Base-by-base conservation (phyloP, 1,284 basidiomycete species). In the Leccinum fallax region DNA sequence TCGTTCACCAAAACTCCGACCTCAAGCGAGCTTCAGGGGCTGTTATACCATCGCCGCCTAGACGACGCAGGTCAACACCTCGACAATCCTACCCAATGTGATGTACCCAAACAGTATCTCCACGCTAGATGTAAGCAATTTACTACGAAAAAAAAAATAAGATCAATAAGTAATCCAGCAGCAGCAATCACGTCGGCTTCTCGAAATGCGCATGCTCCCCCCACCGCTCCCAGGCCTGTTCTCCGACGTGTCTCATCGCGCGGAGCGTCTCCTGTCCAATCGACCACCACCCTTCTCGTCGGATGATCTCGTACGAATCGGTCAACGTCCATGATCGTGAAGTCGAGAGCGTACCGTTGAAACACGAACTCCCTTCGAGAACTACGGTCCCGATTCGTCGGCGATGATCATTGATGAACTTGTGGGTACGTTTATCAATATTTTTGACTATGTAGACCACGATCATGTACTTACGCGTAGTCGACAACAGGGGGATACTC, bases 211-310 rank as follows among this genome's bases (percentile, higher is more conserved):
- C 58, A 36, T 64, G 71, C 38, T 77, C 72, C 30, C 74, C 74
- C 72, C 72, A 77, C 30, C 32, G 59, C 49, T 75, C 70, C 72
- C 75, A 77, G 36, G 63, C 70, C 9, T 66, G 72, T 19, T 76
- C 64, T 40, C 66, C 74, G 5, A 64, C 21, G n/a, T 72, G 69
- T 60, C 60, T 64, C 55, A 73, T 19, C 54, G 60, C 64, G 26
- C 63, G 73, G 21, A 64, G 40, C 0, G 74, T 58, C 49, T 76
- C 74, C 26, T 43, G 60, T 48, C 60, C n/a, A 30, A 76, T 55
- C 10, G 70, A 64, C 59, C 28, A 43, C 74, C 70, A 75, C 19
- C 72, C 72, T 55, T 77, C 72, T 36, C 61, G 64, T 60, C 30
- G 71, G 43, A 76, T 57, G 43, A 62, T 74, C 38, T 74, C 72